Percentiles rank a stretch among this genome's conserved stretches.
Conservation (phyloP, 192 early-diverging fungal genomes). For the Chytriomyces confervae region DNA sequence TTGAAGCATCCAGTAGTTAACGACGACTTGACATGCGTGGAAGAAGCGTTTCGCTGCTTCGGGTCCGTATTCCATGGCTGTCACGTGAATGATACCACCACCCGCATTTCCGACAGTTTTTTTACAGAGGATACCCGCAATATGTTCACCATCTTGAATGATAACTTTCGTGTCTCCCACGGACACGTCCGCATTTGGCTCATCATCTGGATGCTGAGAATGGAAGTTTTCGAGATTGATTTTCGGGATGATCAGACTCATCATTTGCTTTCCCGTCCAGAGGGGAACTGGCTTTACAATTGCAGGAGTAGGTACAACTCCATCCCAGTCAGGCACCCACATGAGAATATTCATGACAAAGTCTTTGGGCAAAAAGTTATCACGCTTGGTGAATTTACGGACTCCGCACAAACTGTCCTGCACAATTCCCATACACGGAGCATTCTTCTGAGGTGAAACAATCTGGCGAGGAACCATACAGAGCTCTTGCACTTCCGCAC, state of each 20-base stretch:
- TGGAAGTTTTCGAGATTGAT: conserved; percentile 87
- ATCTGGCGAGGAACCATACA: conserved; percentile 99
- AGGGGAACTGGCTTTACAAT: conserved; percentile 95
- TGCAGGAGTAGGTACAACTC: conserved; percentile 86
- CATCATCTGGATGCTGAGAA: conserved; percentile 75
- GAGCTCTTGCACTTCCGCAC: conserved; percentile 93
- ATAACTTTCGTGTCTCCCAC: conserved; percentile 90
- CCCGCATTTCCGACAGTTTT: conserved; percentile 87
- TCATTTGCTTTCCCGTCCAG: conserved; percentile 98
- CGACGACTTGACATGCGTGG: conserved; percentile 88
- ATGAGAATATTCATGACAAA: conserved; percentile 95
- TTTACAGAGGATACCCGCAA: conserved; percentile 95
- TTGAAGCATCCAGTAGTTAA: conserved; percentile 95
- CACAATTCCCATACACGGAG: conserved; percentile 99
- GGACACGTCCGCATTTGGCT: conserved; percentile 65
- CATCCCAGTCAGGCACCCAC: conserved; percentile 98
- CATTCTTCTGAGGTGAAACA: conserved; percentile 95
- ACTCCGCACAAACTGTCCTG: conserved; percentile 98
- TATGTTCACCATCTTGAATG: conserved; percentile 89
- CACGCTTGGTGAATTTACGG: conserved; percentile 93
- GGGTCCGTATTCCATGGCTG: conserved; percentile 91
- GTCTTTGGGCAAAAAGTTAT: conserved; percentile 85
- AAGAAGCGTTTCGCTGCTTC: conserved; percentile 88
- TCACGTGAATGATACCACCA: conserved; percentile 91
- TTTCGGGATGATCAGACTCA: conserved; percentile 90